Percentiles rank a stretch among this genome's conserved stretches.
Conservation (phyloP, 306 rosid genomes). For the Carpinus fangiana region DNA sequence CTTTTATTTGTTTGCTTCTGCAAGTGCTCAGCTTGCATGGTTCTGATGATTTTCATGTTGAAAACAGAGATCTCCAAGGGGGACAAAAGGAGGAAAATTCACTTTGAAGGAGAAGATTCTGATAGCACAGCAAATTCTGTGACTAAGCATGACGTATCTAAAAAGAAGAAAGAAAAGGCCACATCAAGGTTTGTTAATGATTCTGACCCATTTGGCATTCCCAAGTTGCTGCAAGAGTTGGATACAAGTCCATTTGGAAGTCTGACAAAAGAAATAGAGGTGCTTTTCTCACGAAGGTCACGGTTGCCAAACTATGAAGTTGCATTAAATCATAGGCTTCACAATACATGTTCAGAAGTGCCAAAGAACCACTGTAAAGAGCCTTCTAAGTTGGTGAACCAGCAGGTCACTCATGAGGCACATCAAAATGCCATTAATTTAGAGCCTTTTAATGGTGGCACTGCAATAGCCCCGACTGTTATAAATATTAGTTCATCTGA, state of each 20-base stretch:
- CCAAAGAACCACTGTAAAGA: background rate
- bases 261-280: background rate
- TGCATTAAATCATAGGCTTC: background rate
- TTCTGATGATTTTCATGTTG: background rate
- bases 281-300: background rate
- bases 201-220: background rate
- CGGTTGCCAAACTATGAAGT: background rate
- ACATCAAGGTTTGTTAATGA: background rate
- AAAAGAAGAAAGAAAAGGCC: background rate
- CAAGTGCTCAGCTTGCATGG: background rate
- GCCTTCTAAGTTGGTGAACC: background rate
- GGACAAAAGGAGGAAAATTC: background rate
- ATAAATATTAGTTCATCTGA: too few relatives aligned
- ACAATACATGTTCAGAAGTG: background rate
- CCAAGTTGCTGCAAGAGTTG: background rate
- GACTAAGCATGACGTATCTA: background rate
- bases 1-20: background rate
- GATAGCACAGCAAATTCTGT: background rate
- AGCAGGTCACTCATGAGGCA: background rate
- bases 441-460: too few relatives aligned
- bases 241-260: constrained; percentile 10
- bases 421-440: background rate
- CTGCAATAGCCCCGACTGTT: too few relatives aligned
- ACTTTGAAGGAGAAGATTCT: background rate
- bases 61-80: background rate